phyloP scores from a whole-genome alignment of 2,329 filamentous ascomycete genomes.

The Bisporella sp. region DNA sequence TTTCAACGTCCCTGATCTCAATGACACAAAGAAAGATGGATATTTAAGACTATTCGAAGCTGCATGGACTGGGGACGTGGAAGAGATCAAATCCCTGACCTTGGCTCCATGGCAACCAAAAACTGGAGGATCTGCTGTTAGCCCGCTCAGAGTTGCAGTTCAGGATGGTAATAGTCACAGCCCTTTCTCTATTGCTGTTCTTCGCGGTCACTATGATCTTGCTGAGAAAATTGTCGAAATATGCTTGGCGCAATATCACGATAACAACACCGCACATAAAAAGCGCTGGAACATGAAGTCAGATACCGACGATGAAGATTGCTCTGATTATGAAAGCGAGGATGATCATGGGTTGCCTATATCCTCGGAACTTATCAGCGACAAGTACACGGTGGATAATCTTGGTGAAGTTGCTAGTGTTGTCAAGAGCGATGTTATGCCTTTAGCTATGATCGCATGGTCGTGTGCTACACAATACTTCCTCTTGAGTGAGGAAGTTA shows the following conservation, averaged over 20 bases:
- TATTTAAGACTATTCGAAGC: conserved; percentile 69
- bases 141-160: conserved; percentile 57
- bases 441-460: conserved; percentile 44
- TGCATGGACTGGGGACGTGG: conserved; percentile 62
- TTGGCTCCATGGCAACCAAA: conserved; percentile 46
- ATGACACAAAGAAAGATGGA: conserved; percentile 44
- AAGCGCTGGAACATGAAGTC: conserved; percentile 35
- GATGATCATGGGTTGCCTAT: conserved; percentile 30
- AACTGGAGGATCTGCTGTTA: conserved; percentile 15
- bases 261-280: conserved; percentile 26
- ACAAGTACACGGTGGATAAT: conserved; percentile 69
- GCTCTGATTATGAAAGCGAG: conserved; percentile 17
- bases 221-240: conserved; percentile 66
- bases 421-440: conserved; percentile 56
- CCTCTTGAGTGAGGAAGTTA: conserved; percentile 2
- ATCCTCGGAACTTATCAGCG: conserved; percentile 51
- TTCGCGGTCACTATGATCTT: conserved; percentile 56
- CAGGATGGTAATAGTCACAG: conserved; percentile 36
- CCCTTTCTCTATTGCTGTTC: conserved; percentile 62
- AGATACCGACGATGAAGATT: conserved; percentile 28
- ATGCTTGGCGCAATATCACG: conserved; percentile 57
- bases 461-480: conserved; percentile 27
- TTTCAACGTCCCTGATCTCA: conserved; percentile 34
- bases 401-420: conserved; percentile 62
- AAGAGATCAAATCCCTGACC: conserved; percentile 58